Conservation (phyloP, 208 protist genomes). For the Acanthamoeba castellanii region DNA sequence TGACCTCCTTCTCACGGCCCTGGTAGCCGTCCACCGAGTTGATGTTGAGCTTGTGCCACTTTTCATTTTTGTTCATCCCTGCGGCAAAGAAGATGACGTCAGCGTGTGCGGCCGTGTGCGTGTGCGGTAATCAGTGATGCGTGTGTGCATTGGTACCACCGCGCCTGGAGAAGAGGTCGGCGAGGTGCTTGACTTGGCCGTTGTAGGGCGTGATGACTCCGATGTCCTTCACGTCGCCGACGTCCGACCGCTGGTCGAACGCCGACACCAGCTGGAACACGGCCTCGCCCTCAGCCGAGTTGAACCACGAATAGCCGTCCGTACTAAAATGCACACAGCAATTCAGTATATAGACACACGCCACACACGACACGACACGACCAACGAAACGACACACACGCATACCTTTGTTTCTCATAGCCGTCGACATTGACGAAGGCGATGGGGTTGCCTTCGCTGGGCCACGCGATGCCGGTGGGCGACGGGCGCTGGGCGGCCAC, state of each 20-base stretch:
- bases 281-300: neutral
- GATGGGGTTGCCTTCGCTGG: conserved; percentile 51
- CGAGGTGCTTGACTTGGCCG: conserved; percentile 66
- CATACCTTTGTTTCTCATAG: neutral
- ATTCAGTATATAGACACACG: no score
- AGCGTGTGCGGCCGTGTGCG: no score
- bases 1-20: conserved; percentile 87
- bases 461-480: conserved; percentile 71
- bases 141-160: no score
- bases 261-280: neutral
- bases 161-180: neutral
- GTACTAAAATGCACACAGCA: no score
- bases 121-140: no score
- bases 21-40: conserved; percentile 86
- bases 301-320: neutral
- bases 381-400: no score
- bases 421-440: conserved; percentile 67
- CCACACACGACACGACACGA: no score
- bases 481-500: conserved; percentile 28
- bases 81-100: no score
- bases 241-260: neutral
- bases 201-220: conserved; percentile 81
- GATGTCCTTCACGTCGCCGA: conserved; percentile 60
- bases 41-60: conserved; percentile 71
- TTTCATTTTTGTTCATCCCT: conserved; percentile 22